These are phyloP conservation scores for Tagetes patula DNA, from an alignment of 129 eudicot species.

Conservation along the genomic window DNA sequence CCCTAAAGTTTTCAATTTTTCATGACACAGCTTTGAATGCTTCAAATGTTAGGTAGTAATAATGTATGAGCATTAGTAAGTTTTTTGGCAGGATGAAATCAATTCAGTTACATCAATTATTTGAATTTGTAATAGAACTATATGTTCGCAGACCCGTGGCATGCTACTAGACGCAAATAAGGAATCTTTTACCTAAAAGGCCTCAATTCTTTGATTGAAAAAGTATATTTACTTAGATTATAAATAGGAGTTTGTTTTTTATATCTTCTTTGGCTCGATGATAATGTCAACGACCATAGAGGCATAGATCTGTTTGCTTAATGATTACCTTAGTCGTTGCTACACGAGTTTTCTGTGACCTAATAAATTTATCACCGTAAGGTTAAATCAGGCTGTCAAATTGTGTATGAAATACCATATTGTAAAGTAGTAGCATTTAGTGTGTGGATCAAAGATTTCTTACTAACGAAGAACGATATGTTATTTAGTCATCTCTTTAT, in stretches of 20 bases:
- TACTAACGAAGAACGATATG: background rate
- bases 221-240: background rate
- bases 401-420: background rate
- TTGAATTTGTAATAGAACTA: background rate
- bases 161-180: background rate
- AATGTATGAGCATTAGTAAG: conserved; percentile 23
- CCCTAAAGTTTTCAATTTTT: background rate
- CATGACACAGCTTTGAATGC: conserved; percentile 23
- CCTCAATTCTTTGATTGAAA: background rate
- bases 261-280: conserved; percentile 4
- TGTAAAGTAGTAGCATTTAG: conserved; percentile 1
- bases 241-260: background rate
- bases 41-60: conserved; percentile 21
- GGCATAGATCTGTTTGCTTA: conserved; percentile 11
- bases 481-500: conserved; percentile 9
- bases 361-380: conserved; percentile 9
- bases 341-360: conserved; percentile 2
- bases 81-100: conserved; percentile 25
- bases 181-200: conserved; percentile 16
- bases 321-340: background rate
- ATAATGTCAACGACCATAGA: background rate
- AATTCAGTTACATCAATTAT: background rate
- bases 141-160: conserved; percentile 10
- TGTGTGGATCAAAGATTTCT: background rate
- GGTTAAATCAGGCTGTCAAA: conserved; percentile 16